phyloP scores from a whole-genome alignment of 1,284 basidiomycete species.

The Trichosporon inkin region DNA sequence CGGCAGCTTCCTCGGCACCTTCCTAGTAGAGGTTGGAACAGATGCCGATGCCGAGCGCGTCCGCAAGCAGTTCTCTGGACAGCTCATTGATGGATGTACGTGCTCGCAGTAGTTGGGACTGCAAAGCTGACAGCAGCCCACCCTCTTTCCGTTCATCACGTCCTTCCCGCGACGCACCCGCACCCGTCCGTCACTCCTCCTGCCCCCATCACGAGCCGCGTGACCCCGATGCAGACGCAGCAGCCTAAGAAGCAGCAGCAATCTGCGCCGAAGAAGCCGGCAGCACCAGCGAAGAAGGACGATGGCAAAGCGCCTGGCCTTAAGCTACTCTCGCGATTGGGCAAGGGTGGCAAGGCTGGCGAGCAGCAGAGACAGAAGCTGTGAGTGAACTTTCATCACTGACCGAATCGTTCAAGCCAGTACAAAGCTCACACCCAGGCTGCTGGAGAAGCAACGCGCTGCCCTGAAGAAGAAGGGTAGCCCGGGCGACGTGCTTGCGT shows the following conservation, averaged over 20 bases:
- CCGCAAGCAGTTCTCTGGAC: conserved; percentile 35
- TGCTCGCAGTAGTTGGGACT: background rate
- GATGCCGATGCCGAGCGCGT: conserved; percentile 41
- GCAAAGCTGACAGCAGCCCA: conserved; percentile 26
- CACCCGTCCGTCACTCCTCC: conserved; percentile 21
- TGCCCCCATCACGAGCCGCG: conserved; percentile 13
- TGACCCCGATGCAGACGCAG: conserved; percentile 12
- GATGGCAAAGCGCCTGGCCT: conserved; percentile 35
- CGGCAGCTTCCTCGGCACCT: conserved; percentile 34
- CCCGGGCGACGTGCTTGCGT: conserved; percentile 35
- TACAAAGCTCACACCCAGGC: conserved; percentile 21
- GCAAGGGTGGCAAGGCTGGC: conserved; percentile 28
- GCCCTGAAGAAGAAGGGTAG: conserved; percentile 25
- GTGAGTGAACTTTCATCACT: conserved; percentile 23
- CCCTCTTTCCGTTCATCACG: conserved; percentile 39
- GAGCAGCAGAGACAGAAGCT: conserved; percentile 34
- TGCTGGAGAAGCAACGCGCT: conserved; percentile 41
- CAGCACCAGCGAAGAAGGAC: conserved; percentile 16
- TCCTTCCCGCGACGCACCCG: conserved; percentile 31
- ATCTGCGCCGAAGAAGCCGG: conserved; percentile 14
- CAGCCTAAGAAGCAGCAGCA: conserved; percentile 35
- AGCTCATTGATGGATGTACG: conserved; percentile 44
- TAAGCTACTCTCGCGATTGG: conserved; percentile 33
- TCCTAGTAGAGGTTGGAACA: conserved; percentile 34
- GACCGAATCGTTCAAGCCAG: background rate